Percentiles rank a stretch among this genome's conserved stretches.
phyloP scores from a whole-genome alignment of 1,284 basidiomycete genomes.

The Pseudomicrostroma phylloplanum region DNA sequence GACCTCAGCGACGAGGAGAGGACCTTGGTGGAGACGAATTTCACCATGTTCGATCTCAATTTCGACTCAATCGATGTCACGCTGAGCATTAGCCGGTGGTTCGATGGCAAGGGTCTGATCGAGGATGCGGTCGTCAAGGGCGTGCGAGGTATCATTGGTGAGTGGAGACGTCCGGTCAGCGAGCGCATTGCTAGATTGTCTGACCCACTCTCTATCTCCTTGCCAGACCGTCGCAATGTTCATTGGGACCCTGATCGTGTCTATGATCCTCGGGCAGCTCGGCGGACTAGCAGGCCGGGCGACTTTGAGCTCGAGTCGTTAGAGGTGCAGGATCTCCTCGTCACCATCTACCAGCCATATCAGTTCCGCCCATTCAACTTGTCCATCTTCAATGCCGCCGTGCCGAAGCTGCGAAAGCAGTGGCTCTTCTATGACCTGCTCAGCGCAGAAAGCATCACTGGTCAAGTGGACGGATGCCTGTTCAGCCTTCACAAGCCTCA shows the following conservation, averaged over 20 bases:
- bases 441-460: conserved; percentile 85
- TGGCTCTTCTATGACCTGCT: conserved; percentile 84
- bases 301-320: conserved; percentile 90
- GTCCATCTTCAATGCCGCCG: conserved; percentile 89
- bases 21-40: conserved; percentile 37
- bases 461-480: conserved; percentile 94
- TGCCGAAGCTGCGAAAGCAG: conserved; percentile 76
- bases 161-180: conserved; percentile 56
- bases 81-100: conserved; percentile 84
- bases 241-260: conserved; percentile 74
- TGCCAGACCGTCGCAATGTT: conserved; percentile 77
- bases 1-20: conserved; percentile 28
- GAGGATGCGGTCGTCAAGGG: conserved; percentile 86
- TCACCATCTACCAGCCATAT: conserved; percentile 90
- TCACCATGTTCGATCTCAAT: conserved; percentile 49
- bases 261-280: conserved; percentile 71
- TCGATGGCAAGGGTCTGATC: conserved; percentile 89
- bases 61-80: conserved; percentile 89
- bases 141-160: conserved; percentile 73
- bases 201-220: conserved; percentile 2
- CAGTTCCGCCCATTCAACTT: conserved; percentile 81
- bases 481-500: conserved; percentile 96
- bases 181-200: not conserved
- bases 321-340: conserved; percentile 81
- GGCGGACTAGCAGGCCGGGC: conserved; percentile 67